Conservation (phyloP, 2,329 filamentous ascomycete genomes). For the Colletotrichum sp. region DNA sequence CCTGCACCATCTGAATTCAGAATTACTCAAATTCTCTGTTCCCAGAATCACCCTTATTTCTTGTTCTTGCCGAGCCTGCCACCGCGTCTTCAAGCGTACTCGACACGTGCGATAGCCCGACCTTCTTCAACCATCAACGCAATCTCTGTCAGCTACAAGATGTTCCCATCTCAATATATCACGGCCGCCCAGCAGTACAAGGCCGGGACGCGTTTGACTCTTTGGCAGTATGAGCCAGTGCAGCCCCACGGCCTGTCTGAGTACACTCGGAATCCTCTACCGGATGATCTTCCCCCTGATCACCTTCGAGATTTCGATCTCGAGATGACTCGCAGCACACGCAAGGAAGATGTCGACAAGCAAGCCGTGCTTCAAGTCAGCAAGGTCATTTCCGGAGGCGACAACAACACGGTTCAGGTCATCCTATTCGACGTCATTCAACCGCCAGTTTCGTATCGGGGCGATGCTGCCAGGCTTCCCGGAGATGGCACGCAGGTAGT, state of each 20-base stretch:
- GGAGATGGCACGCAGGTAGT: background rate
- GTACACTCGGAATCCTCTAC: background rate
- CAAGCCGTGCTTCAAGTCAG: background rate
- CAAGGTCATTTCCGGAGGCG: background rate
- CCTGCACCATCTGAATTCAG: too few species aligned
- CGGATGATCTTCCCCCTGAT: background rate
- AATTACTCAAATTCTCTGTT: too few species aligned
- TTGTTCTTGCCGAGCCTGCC: too few species aligned
- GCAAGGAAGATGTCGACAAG: background rate
- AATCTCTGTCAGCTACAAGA: too few species aligned
- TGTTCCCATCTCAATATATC: too few species aligned
- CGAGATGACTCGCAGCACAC: rapidly evolving
- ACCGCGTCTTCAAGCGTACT: too few species aligned
- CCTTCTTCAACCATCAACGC: too few species aligned
- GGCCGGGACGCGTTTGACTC: background rate
- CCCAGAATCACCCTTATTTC: too few species aligned
- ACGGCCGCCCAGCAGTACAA: too few species aligned
- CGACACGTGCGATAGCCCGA: too few species aligned
- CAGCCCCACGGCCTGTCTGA: background rate
- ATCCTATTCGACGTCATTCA: background rate
- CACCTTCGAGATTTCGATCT: background rate
- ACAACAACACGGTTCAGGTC: background rate
- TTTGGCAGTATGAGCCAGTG: background rate
- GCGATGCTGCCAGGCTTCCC: background rate
- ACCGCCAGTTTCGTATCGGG: rapidly evolving